Conservation (phyloP, 2,329 filamentous ascomycete species). For the Penicillium sp. region DNA sequence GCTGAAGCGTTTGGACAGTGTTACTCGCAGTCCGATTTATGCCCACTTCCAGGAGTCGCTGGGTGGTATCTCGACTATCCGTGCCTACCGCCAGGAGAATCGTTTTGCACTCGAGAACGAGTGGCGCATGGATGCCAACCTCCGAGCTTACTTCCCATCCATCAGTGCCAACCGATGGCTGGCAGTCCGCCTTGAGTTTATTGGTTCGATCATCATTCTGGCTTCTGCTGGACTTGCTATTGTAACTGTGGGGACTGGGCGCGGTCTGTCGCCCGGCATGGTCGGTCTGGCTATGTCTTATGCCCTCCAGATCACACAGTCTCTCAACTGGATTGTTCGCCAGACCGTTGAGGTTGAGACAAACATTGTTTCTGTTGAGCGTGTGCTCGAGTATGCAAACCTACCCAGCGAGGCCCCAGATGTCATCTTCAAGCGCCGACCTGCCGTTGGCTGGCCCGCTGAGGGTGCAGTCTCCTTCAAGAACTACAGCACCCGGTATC, state of each 20-base stretch:
- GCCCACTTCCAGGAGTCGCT: conserved; percentile 98
- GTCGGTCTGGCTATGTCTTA: conserved; percentile 97
- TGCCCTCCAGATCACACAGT: conserved; percentile 93
- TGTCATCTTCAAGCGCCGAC: conserved; percentile 83
- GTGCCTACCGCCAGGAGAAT: conserved; percentile 85
- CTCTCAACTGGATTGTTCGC: conserved; percentile 97
- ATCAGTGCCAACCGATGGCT: conserved; percentile 95
- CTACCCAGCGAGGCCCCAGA: conserved; percentile 93
- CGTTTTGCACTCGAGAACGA: conserved; percentile 93
- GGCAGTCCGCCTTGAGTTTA: conserved; percentile 90
- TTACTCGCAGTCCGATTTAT: conserved; percentile 93
- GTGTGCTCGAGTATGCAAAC: conserved; percentile 90
- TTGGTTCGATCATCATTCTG: conserved; percentile 91
- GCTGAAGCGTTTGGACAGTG: conserved; percentile 91
- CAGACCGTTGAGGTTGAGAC: conserved; percentile 99
- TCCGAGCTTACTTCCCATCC: conserved; percentile 92
- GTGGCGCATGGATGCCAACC: conserved; percentile 93
- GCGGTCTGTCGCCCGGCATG: conserved; percentile 66
- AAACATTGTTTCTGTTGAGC: conserved; percentile 98
- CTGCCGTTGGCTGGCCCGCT: conserved; percentile 87
- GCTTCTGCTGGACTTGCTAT: conserved; percentile 80
- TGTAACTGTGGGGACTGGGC: conserved; percentile 72
- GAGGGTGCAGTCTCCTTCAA: conserved; percentile 86
- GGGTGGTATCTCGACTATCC: conserved; percentile 90
- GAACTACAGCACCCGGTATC: conserved; percentile 92